A percentile compares a stretch with the other conserved stretches of the same genome.
Evolutionary conservation across 2,329 filamentous ascomycete species (phyloP).

Genomic region (Alternaria sp.): DNA sequence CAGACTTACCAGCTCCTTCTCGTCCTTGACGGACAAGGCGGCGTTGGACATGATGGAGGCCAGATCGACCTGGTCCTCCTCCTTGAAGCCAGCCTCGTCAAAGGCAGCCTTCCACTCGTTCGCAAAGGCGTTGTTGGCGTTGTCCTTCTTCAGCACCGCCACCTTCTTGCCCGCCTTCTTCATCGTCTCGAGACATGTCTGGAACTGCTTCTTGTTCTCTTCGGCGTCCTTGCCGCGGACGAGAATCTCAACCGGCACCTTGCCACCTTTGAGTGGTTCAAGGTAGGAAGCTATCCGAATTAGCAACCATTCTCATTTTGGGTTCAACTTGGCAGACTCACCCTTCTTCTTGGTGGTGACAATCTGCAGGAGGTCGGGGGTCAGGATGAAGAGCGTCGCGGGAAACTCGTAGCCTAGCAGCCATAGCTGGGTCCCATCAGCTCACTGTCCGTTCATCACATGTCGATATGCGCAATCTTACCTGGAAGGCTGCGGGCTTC

Average conservation of each 20-base stretch:
- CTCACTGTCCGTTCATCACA: constrained; percentile 8
- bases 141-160: constrained; percentile 84
- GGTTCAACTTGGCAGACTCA: constrained; percentile 47
- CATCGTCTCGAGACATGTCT: constrained; percentile 82
- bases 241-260: constrained; percentile 89
- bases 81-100: constrained; percentile 74
- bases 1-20: constrained; percentile 75
- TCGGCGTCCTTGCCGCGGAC: constrained; percentile 90
- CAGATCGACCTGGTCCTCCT: constrained; percentile 88
- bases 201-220: constrained; percentile 89
- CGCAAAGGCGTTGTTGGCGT: constrained; percentile 83
- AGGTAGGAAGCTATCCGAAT: constrained; percentile 80
- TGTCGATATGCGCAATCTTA: constrained; percentile 54
- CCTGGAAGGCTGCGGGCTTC: constrained; percentile 97
- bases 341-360: constrained; percentile 98
- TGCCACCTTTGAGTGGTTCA: constrained; percentile 88
- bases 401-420: constrained; percentile 98
- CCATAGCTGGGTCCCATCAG: constrained; percentile 76
- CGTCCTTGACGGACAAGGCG: constrained; percentile 92
- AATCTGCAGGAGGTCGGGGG: constrained; percentile 84
- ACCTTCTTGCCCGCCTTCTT: constrained; percentile 92
- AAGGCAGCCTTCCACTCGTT: constrained; percentile 95
- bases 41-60: constrained; percentile 79
- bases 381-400: constrained; percentile 92
- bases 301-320: constrained; percentile 15